A percentile compares a stretch with the other conserved stretches of the same genome.
Conservation (phyloP, 2,329 filamentous ascomycete genomes). For the Trichoderma pleuroti region DNA sequence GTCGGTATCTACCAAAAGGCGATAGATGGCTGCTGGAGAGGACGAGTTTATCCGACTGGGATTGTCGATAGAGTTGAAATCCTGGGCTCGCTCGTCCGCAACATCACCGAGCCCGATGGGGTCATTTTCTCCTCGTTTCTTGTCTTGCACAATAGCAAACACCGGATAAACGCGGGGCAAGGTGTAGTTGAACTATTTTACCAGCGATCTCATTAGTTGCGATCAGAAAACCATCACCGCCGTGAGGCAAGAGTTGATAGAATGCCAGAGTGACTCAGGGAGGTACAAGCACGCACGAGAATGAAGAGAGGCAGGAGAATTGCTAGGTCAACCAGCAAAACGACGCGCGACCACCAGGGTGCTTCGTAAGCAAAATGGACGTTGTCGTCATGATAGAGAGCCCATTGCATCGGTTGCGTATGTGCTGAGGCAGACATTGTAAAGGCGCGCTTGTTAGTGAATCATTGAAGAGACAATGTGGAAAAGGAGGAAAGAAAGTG, state of each 20-base stretch:
- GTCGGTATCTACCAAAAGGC: conserved; percentile 56
- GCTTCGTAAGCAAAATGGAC: not conserved
- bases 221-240: not conserved
- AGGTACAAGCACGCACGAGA: conserved; percentile 35
- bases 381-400: not conserved
- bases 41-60: conserved; percentile 42
- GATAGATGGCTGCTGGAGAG: conserved; percentile 48
- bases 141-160: conserved; percentile 57
- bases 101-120: conserved; percentile 34
- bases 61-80: conserved; percentile 33
- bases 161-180: conserved; percentile 49
- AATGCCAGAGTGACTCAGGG: not conserved
- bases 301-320: conserved; percentile 45
- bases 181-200: conserved; percentile 48
- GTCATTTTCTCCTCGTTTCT: conserved; percentile 52
- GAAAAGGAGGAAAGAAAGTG: not conserved
- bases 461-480: not conserved
- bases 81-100: conserved; percentile 24
- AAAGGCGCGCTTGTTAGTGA: not conserved
- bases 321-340: conserved; percentile 41
- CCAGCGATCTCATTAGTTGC: not conserved
- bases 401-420: not conserved
- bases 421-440: not conserved
- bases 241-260: not conserved
- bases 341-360: conserved; percentile 33